Percentiles rank a stretch among this genome's conserved stretches.
These are phyloP conservation scores for Triticum monococcum DNA, from an alignment of 176 grass and related monocot species.

Conservation along the genomic window DNA sequence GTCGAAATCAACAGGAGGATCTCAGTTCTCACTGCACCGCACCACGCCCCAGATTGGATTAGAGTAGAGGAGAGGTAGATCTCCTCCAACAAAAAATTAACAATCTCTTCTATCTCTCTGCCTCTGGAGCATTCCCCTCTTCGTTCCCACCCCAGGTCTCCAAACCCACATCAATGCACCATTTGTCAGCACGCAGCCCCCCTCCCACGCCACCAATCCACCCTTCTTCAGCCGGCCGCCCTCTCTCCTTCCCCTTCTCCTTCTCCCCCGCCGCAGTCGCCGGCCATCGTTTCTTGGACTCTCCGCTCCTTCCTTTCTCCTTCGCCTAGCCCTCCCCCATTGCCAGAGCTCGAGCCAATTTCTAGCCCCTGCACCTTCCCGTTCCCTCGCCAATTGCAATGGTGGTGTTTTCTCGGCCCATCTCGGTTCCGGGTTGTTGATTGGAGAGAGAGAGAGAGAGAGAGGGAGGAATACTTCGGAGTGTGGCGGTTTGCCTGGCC, in stretches of 20 bases:
- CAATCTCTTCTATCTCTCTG: background rate
- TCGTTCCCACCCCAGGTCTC: background rate
- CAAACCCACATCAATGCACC: background rate
- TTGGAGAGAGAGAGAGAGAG: background rate
- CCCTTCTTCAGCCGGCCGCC: background rate
- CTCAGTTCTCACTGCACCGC: background rate
- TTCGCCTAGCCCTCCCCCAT: background rate
- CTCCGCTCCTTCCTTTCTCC: constrained; percentile 4
- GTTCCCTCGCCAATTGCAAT: background rate
- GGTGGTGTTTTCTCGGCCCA: background rate
- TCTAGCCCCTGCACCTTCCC: background rate
- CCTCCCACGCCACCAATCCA: no score
- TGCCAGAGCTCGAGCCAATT: background rate
- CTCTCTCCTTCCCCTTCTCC: background rate
- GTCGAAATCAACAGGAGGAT: background rate
- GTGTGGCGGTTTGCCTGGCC: no score
- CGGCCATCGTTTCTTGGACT: constrained; percentile 10
- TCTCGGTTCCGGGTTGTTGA: background rate
- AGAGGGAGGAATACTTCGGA: no score
- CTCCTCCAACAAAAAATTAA: background rate
- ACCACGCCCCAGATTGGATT: background rate
- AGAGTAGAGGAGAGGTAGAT: background rate
- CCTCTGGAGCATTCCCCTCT: background rate
- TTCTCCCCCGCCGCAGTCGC: background rate
- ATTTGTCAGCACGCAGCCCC: background rate